Evolutionary conservation across 768 basidiomycete species (phyloP).

Genomic region (Suillus bovinus): DNA sequence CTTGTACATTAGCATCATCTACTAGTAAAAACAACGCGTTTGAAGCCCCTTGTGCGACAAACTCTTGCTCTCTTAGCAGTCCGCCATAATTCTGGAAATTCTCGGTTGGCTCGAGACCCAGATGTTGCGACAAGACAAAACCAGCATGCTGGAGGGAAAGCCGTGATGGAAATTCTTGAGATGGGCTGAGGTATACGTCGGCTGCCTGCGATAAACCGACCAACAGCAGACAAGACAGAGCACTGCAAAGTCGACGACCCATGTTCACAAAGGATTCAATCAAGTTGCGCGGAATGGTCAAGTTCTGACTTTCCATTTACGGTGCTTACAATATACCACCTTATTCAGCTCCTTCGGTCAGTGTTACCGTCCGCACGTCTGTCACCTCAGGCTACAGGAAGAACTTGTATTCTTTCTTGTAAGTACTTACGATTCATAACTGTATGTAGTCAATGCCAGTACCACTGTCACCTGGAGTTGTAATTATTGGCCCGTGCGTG

Average conservation of each 20-base stretch:
- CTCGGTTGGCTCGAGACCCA: constrained; percentile 71
- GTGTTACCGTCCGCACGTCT: background rate
- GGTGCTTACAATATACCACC: background rate
- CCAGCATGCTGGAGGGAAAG: constrained; percentile 57
- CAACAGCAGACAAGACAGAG: constrained; percentile 28
- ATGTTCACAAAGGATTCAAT: constrained; percentile 16
- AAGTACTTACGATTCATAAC: background rate
- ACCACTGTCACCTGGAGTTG: background rate
- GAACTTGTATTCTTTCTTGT: background rate
- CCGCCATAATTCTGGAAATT: constrained; percentile 40
- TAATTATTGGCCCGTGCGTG: constrained; percentile 45
- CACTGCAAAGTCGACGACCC: constrained; percentile 19
- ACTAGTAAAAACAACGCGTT: constrained; percentile 57
- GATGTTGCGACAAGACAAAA: constrained; percentile 63
- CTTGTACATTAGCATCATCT: constrained; percentile 53
- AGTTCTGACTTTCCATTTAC: background rate
- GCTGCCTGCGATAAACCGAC: constrained; percentile 48
- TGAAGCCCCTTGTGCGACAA: constrained; percentile 57
- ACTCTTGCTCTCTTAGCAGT: constrained; percentile 38
- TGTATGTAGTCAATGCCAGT: background rate
- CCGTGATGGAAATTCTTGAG: constrained; percentile 35
- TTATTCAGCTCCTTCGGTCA: background rate
- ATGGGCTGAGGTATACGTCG: constrained; percentile 60
- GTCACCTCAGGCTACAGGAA: background rate
- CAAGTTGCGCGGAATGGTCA: background rate